phyloP scores from a whole-genome alignment of 495 filamentous ascomycete genomes.

The Penicillium angulare region DNA sequence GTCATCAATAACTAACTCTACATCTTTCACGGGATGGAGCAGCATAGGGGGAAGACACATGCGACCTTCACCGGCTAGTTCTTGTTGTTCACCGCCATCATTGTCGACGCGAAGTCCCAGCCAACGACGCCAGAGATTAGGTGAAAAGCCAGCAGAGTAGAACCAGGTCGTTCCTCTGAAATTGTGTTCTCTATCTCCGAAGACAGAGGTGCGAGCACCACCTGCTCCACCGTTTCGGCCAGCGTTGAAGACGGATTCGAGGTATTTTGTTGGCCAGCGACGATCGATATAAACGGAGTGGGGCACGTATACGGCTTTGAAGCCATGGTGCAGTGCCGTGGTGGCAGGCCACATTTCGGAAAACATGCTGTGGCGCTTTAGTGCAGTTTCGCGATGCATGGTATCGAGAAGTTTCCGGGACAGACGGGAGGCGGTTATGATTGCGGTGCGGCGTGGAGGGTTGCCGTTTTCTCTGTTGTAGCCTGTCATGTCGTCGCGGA shows the following conservation, averaged over 20 bases:
- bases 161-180: constrained; percentile 90
- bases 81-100: constrained; percentile 81
- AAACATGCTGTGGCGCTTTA: constrained; percentile 84
- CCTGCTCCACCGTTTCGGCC: constrained; percentile 77
- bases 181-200: constrained; percentile 86
- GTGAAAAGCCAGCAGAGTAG: constrained; percentile 83
- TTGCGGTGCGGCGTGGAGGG: constrained; percentile 80
- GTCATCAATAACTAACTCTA: constrained; percentile 71
- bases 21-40: constrained; percentile 87
- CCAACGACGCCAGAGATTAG: constrained; percentile 84
- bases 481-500: constrained; percentile 84
- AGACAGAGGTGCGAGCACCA: constrained; percentile 71
- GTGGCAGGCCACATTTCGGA: constrained; percentile 95
- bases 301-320: constrained; percentile 91
- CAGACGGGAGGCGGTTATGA: constrained; percentile 81
- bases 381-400: constrained; percentile 87
- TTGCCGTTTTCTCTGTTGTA: constrained; percentile 68
- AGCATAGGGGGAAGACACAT: constrained; percentile 95
- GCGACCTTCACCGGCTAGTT: constrained; percentile 72
- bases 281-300: constrained; percentile 92
- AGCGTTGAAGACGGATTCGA: constrained; percentile 80
- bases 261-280: constrained; percentile 76
- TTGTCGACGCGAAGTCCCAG: constrained; percentile 80
- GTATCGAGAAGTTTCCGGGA: constrained; percentile 75
- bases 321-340: constrained; percentile 84